Evolutionary conservation across 139 green algal species (phyloP).

Genomic region (Deuterostichococcus epilithicus): DNA sequence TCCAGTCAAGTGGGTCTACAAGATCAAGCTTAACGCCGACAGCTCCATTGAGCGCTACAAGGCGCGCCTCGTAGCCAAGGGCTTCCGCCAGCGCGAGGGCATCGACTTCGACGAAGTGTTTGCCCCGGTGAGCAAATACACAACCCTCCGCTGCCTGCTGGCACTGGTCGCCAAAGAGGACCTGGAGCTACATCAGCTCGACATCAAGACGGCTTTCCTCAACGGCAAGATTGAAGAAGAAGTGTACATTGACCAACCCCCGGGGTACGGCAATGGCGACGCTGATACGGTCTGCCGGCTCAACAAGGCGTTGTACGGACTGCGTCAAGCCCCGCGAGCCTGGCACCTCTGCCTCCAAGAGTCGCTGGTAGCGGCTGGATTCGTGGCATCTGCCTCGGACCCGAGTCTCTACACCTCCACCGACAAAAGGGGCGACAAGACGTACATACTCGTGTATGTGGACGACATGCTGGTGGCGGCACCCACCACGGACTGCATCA

Average conservation of each 20-base stretch:
- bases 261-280: too few species aligned
- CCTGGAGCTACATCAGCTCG: constrained; percentile 42
- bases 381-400: too few species aligned
- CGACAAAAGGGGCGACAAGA: too few species aligned
- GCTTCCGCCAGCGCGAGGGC: constrained; percentile 39
- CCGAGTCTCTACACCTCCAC: too few species aligned
- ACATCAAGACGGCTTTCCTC: constrained; percentile 57
- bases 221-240: constrained; percentile 40
- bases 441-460: too few species aligned
- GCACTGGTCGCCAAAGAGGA: constrained; percentile 19
- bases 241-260: constrained; percentile 17
- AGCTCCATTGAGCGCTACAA: constrained; percentile 50
- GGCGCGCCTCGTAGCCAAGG: constrained; percentile 47
- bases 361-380: too few species aligned
- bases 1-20: constrained; percentile 37
- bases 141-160: constrained; percentile 6
- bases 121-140: constrained; percentile 12
- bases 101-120: constrained; percentile 49
- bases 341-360: too few species aligned
- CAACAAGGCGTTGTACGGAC: constrained; percentile 39
- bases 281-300: constrained; percentile 2
- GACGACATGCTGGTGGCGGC: too few species aligned
- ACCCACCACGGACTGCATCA: too few species aligned
- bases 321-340: constrained; percentile 40
- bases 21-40: constrained; percentile 26